Evolutionary conservation across 2,329 filamentous ascomycete species (phyloP), one percentile per base, ranked within the genome.

Genomic region (Penicillium sp.): DNA sequence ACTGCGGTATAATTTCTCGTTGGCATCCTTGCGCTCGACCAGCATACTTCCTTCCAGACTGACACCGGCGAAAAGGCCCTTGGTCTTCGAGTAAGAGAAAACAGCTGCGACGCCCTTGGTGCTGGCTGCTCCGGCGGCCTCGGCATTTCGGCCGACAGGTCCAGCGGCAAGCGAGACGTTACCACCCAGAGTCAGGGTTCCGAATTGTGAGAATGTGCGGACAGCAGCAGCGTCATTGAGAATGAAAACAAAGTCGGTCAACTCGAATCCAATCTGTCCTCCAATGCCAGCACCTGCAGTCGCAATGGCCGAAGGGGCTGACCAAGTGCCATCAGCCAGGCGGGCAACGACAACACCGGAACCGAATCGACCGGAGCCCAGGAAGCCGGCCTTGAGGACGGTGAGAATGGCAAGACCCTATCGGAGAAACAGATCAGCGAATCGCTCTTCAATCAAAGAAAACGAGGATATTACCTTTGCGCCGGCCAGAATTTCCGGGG

Each of bases 71-170:
- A 99, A 99, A 31, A 99, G 79, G 18, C 94, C 94, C 79, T 97
- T 97, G 11, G 94, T 99, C 78, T 97, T 97, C 72, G 89, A 94
- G 81, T 99, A 99, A 67, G 90, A 91, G 80, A 99, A 99, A 47
- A 99, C 88, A 49, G 91, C 94, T 0, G 92, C 90, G 8, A 97
- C 89, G 59, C 91, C 87, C 79, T 87, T 93, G 60, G 96, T 81
- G 64, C 91, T 96, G 7, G 94, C 94, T 13, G 92, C 93, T 60
- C 94, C 94, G 34, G 94, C 93, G 11, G 94, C 94, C 75, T 99
- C 94, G 43, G 93, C 94, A 75, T 97, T 97, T 67, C 94, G 85
- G 51, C 94, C 94, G 24, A 99, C 85, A 0, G 94, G 94, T 1
- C 94, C 94, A 6, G 94, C 94, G 16, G 94, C 94, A 65, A 99